Percentiles rank a stretch among this genome's conserved stretches.
These are phyloP conservation scores for Fusarium redolens DNA, from an alignment of 2,329 filamentous ascomycete genomes.

Conservation along the genomic window DNA sequence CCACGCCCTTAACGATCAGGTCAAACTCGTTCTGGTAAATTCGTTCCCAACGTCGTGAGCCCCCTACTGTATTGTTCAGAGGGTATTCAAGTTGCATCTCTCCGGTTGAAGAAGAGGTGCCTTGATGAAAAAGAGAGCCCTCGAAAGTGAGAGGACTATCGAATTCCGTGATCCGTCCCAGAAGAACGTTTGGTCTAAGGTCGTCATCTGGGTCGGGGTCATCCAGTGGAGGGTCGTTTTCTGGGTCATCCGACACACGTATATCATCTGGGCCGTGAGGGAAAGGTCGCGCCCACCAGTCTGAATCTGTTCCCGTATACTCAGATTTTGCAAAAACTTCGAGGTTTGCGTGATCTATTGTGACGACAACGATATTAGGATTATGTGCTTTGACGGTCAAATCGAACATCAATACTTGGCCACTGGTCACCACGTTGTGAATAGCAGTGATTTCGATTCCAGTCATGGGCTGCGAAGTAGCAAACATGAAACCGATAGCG, in stretches of 20 bases:
- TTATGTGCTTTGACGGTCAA: conserved; percentile 89
- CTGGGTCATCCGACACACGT: conserved; percentile 47
- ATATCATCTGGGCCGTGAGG: conserved; percentile 43
- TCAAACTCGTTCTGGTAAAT: conserved; percentile 94
- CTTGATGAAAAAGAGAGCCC: conserved; percentile 84
- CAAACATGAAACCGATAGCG: conserved; percentile 88
- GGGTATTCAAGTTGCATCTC: conserved; percentile 85
- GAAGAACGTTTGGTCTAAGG: conserved; percentile 79
- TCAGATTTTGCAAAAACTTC: conserved; percentile 96
- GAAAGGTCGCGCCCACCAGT: conserved; percentile 64
- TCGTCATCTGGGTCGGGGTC: conserved; percentile 73
- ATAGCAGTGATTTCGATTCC: conserved; percentile 84
- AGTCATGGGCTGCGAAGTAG: conserved; percentile 86
- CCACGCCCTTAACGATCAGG: conserved; percentile 87
- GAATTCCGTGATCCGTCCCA: conserved; percentile 89
- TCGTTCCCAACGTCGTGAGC: conserved; percentile 87
- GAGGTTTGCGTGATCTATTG: conserved; percentile 86
- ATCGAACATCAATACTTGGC: conserved; percentile 96
- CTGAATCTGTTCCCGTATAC: conserved; percentile 77
- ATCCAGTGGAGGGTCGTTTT: conserved; percentile 59
- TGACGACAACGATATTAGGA: conserved; percentile 90
- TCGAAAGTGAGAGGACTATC: conserved; percentile 91
- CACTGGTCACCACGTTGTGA: conserved; percentile 89
- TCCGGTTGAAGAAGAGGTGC: conserved; percentile 78
- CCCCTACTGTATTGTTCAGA: conserved; percentile 89